phyloP scores from a whole-genome alignment of 2,329 filamentous ascomycete species.

The Sphaerulina musiva region DNA sequence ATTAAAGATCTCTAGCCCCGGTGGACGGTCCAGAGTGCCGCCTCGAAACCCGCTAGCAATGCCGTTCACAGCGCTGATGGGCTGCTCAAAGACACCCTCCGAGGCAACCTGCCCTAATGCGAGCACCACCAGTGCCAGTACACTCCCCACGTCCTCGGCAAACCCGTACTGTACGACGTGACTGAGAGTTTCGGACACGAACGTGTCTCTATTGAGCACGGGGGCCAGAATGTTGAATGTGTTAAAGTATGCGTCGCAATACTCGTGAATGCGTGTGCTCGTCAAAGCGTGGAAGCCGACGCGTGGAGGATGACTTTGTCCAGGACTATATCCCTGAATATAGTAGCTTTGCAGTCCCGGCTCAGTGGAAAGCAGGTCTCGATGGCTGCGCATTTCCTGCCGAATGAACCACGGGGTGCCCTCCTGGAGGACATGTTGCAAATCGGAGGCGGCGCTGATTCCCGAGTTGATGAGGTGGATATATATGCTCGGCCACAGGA shows the following conservation, averaged over 20 bases:
- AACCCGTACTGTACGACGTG: conserved; percentile 46
- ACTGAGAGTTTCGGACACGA: conserved; percentile 44
- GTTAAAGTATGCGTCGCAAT: conserved; percentile 53
- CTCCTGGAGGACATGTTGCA: conserved; percentile 35
- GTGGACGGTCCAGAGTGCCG: conserved; percentile 46
- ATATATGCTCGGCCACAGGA: conserved; percentile 43
- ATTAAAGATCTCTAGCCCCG: conserved; percentile 56
- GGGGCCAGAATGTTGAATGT: conserved; percentile 55
- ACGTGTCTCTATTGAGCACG: conserved; percentile 52
- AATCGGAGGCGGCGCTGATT: conserved; percentile 30
- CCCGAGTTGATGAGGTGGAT: conserved; percentile 34
- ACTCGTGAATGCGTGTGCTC: conserved; percentile 46
- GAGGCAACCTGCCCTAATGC: conserved; percentile 54
- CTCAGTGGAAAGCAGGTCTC: conserved; percentile 28
- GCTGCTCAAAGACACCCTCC: conserved; percentile 45
- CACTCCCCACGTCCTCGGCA: conserved; percentile 44
- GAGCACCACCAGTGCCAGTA: conserved; percentile 52
- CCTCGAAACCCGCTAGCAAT: conserved; percentile 49
- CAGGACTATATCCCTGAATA: conserved; percentile 13
- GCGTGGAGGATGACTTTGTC: conserved; percentile 16
- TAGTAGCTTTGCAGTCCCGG: conserved; percentile 24
- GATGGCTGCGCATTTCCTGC: conserved; percentile 32
- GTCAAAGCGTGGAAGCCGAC: conserved; percentile 37
- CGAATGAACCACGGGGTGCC: conserved; percentile 37
- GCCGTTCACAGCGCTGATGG: conserved; percentile 42